A percentile compares a stretch with the other conserved stretches of the same genome.
These are phyloP conservation scores for Bimuria novae-zelandiae DNA, from an alignment of 2,329 filamentous ascomycete species.

Conservation along the genomic window DNA sequence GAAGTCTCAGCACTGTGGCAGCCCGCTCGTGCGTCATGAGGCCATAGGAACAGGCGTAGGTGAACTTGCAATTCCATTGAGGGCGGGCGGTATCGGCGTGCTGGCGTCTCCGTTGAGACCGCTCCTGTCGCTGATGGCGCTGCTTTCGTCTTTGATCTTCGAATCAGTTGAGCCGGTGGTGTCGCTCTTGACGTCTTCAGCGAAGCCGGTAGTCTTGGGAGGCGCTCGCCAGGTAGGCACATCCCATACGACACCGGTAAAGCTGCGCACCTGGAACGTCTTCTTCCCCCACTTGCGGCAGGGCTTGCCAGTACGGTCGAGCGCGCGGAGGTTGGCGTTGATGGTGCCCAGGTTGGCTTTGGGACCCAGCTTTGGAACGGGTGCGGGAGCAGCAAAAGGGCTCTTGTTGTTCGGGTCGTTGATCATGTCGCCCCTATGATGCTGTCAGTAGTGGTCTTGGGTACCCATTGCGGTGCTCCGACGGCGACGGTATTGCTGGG, in stretches of 20 bases:
- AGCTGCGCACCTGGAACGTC: slow-evolving; percentile 83
- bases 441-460: slow-evolving; percentile 28
- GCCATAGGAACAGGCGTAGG: slow-evolving; percentile 50
- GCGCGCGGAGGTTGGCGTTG: slow-evolving; percentile 91
- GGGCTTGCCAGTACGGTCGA: slow-evolving; percentile 89
- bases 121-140: slow-evolving; percentile 65
- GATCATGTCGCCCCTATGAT: slow-evolving; percentile 55
- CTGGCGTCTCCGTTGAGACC: slow-evolving; percentile 55
- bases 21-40: slow-evolving; percentile 16
- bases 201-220: slow-evolving; percentile 58
- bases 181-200: slow-evolving; percentile 65
- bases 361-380: slow-evolving; percentile 83
- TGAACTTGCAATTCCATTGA: slow-evolving; percentile 54
- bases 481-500: background rate
- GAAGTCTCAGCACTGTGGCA: background rate
- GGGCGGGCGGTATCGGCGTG: slow-evolving; percentile 50
- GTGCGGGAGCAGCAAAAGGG: slow-evolving; percentile 49
- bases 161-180: slow-evolving; percentile 60
- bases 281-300: slow-evolving; percentile 91
- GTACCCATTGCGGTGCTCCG: background rate
- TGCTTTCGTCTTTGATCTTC: slow-evolving; percentile 63
- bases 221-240: slow-evolving; percentile 82
- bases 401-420: slow-evolving; percentile 47
- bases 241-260: slow-evolving; percentile 84
- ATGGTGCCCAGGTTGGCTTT: slow-evolving; percentile 97